These are phyloP conservation scores for Wickerhamomyces rabaulensis DNA, from an alignment of 805 yeast genomes.

Conservation along the genomic window DNA sequence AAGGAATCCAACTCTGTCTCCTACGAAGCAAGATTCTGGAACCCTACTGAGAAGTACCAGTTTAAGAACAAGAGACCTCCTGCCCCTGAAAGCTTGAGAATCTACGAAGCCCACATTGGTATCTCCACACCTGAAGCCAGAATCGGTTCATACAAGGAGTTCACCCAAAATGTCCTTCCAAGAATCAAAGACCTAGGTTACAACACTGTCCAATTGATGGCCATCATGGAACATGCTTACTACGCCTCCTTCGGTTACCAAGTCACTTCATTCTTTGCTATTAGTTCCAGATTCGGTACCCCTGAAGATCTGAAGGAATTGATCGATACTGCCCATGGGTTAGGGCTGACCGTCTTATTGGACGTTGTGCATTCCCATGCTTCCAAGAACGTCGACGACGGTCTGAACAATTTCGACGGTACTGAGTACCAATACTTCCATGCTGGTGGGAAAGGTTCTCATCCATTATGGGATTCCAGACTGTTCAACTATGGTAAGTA, in stretches of 20 bases:
- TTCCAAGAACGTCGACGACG: slow-evolving; percentile 90
- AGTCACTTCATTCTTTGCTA: slow-evolving; percentile 87
- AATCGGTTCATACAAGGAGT: slow-evolving; percentile 81
- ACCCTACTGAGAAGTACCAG: slow-evolving; percentile 45
- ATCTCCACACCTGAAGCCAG: slow-evolving; percentile 88
- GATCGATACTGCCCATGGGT: slow-evolving; percentile 84
- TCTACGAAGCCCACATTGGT: slow-evolving; percentile 95
- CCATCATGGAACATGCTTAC: slow-evolving; percentile 97
- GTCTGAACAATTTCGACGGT: slow-evolving; percentile 89
- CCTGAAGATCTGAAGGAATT: slow-evolving; percentile 92
- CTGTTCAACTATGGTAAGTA: slow-evolving; percentile 87
- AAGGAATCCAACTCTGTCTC: slow-evolving; percentile 41
- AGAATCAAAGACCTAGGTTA: slow-evolving; percentile 80
- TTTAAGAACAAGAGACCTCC: slow-evolving; percentile 66
- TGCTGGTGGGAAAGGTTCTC: slow-evolving; percentile 83
- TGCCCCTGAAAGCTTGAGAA: slow-evolving; percentile 48
- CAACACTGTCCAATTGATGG: slow-evolving; percentile 93
- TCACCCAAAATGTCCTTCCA: slow-evolving; percentile 78
- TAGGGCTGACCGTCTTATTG: slow-evolving; percentile 79
- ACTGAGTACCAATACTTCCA: slow-evolving; percentile 95
- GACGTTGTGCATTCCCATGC: slow-evolving; percentile 97
- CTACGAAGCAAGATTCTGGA: slow-evolving; percentile 93
- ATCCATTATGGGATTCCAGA: slow-evolving; percentile 95
- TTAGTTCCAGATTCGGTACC: slow-evolving; percentile 85
- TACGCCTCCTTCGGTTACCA: slow-evolving; percentile 98